A percentile compares a stretch with the other conserved stretches of the same genome.
Conservation (phyloP, 2,329 filamentous ascomycete genomes). For the Endothia cerciana region DNA sequence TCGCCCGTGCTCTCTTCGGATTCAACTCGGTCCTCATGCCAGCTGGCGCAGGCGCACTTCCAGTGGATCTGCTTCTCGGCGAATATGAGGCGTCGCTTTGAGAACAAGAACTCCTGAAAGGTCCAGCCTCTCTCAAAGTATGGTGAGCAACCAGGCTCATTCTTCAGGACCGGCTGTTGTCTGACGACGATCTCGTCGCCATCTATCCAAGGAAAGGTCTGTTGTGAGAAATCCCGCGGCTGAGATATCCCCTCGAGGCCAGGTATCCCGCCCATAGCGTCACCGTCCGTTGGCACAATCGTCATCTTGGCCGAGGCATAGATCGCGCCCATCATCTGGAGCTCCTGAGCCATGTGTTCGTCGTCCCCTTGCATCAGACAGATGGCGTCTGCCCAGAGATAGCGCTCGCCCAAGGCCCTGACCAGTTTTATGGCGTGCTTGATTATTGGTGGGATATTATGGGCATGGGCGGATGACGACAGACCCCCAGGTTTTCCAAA, state of each 20-base stretch:
- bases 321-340: constrained; percentile 13
- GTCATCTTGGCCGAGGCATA: constrained; percentile 16
- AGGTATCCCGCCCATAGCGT: neutral
- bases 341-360: neutral
- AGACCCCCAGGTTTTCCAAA: neutral
- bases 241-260: neutral
- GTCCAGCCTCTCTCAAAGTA: constrained; percentile 19
- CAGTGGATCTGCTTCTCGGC: constrained; percentile 3
- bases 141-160: neutral
- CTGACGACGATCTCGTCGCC: neutral
- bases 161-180: neutral
- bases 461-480: neutral
- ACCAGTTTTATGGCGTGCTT: constrained; percentile 14
- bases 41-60: neutral
- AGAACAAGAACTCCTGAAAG: constrained; percentile 17
- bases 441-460: neutral
- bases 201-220: neutral
- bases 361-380: constrained; percentile 15
- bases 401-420: constrained; percentile 11
- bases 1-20: neutral
- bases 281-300: constrained; percentile 9
- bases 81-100: constrained; percentile 10
- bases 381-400: constrained; percentile 17
- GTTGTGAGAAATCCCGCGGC: neutral
- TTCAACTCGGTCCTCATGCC: neutral